These are phyloP conservation scores for Aeminium ludgeri DNA, from an alignment of 495 filamentous ascomycete genomes.

Conservation along the genomic window DNA sequence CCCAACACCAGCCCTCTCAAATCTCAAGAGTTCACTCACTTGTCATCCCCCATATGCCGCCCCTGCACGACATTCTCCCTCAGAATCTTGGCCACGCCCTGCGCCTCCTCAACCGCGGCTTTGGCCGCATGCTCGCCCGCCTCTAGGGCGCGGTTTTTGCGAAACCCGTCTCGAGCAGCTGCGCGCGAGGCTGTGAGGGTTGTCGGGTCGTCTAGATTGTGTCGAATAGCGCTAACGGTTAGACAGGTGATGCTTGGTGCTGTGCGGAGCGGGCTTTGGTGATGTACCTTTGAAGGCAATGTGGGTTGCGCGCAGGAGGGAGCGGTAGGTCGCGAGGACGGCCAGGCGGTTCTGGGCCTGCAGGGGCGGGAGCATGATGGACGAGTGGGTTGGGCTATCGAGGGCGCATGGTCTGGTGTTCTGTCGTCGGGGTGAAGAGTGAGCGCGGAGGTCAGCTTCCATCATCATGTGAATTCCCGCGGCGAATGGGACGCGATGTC, in stretches of 20 bases:
- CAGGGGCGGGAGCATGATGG: conserved; percentile 4
- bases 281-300: conserved; percentile 64
- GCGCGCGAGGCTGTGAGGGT: conserved; percentile 51
- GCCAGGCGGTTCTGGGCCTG: conserved; percentile 4
- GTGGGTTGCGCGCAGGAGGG: conserved; percentile 63
- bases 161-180: conserved; percentile 56
- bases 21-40: conserved; percentile 36
- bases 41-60: conserved; percentile 30
- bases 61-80: conserved; percentile 82
- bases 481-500: not conserved
- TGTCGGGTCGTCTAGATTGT: conserved; percentile 41
- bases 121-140: conserved; percentile 34
- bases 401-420: not conserved
- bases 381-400: not conserved
- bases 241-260: no score
- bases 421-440: not conserved
- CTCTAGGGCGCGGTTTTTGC: conserved; percentile 39
- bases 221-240: not conserved
- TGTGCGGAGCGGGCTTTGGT: conserved; percentile 6
- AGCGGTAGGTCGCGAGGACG: conserved; percentile 54
- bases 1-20: no score
- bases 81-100: conserved; percentile 67
- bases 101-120: conserved; percentile 50
- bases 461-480: not conserved
- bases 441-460: not conserved